phyloP scores from a whole-genome alignment of 345 rosid genomes.

The Zanthoxylum bungeanum region DNA sequence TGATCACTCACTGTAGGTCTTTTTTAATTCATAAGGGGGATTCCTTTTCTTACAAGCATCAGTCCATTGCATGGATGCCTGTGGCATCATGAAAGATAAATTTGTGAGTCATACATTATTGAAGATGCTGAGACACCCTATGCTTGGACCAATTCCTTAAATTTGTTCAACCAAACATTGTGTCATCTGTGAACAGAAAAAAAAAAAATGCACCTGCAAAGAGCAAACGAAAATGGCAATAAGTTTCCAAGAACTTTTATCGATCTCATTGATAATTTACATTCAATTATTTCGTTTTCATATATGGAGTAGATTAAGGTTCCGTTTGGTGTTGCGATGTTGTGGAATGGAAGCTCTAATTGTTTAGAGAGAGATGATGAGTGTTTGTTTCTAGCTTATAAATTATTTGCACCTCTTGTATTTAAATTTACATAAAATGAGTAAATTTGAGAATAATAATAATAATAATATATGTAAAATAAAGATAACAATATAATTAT shows the following conservation, averaged over 20 bases:
- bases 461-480: too few relatives aligned
- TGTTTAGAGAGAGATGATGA: too few relatives aligned
- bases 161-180: slow-evolving; percentile 62
- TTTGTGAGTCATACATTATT: too few relatives aligned
- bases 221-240: slow-evolving; percentile 1
- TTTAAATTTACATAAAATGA: too few relatives aligned
- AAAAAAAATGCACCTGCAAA: slow-evolving; percentile 75
- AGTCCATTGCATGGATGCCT: background rate
- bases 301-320: background rate
- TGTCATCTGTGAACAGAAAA: slow-evolving; percentile 59
- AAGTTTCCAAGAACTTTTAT: background rate
- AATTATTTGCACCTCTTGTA: too few relatives aligned
- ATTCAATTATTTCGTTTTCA: background rate
- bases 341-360: too few relatives aligned
- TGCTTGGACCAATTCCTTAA: slow-evolving; percentile 47
- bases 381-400: too few relatives aligned
- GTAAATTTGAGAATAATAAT: too few relatives aligned
- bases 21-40: background rate
- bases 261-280: too few relatives aligned
- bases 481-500: too few relatives aligned
- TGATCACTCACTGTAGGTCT: background rate
- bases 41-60: background rate
- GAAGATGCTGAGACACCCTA: slow-evolving; percentile 1
- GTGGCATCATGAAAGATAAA: background rate
- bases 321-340: too few relatives aligned